These are phyloP conservation scores for Rhododendron henanense DNA, from an alignment of 148 eudicot genomes.

Conservation along the genomic window DNA sequence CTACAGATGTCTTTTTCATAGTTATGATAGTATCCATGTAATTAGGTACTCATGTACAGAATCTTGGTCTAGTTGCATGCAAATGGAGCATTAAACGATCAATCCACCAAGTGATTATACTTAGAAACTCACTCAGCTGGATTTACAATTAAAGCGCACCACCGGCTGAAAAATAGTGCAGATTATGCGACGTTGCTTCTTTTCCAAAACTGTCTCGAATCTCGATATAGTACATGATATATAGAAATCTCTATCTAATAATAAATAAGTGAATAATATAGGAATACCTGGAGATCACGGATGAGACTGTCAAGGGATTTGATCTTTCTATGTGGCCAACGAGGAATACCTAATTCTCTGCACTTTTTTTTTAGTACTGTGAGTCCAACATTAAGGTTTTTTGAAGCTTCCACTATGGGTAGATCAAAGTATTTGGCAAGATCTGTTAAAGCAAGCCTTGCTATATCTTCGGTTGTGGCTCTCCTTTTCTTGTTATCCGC, in stretches of 20 bases:
- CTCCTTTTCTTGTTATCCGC: constrained; percentile 23
- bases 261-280: not conserved
- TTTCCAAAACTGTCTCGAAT: not conserved
- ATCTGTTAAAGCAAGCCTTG: constrained; percentile 28
- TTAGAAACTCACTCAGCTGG: not conserved
- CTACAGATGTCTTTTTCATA: constrained; percentile 17
- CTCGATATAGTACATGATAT: no score
- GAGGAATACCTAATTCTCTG: constrained; percentile 59
- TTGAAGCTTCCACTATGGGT: constrained; percentile 67
- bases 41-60: not conserved
- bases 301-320: constrained; percentile 41
- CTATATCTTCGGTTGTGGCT: constrained; percentile 19
- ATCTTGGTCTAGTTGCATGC: not conserved
- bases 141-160: not conserved
- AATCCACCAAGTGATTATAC: not conserved
- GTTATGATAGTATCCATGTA: not conserved
- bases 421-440: constrained; percentile 54
- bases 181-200: not conserved
- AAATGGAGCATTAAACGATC: not conserved
- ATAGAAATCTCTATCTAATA: not conserved
- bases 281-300: constrained; percentile 28
- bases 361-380: constrained; percentile 73
- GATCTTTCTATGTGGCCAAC: constrained; percentile 82
- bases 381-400: constrained; percentile 56
- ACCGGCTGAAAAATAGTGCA: not conserved